Evolutionary conservation across 176 grass and related monocot species (phyloP).

Genomic region (Neostapfia colusana): DNA sequence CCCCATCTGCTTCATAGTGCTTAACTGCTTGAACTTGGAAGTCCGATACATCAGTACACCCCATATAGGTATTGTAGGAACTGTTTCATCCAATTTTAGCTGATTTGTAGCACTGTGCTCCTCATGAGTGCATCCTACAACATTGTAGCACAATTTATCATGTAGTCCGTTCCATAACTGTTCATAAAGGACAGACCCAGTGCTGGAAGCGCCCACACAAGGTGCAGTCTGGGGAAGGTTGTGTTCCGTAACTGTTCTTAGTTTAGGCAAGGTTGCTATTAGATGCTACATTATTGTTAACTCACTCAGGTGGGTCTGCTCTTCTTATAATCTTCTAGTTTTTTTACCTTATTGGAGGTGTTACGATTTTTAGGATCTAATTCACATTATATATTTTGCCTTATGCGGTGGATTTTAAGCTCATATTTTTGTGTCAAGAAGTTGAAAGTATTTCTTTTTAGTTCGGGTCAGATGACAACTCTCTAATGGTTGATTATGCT

Average conservation of each 20-base stretch:
- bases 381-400: not conserved
- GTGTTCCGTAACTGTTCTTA: not conserved
- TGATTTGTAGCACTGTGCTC: not conserved
- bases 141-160: not conserved
- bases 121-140: not conserved
- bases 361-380: not conserved
- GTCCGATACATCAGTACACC: constrained; percentile 6
- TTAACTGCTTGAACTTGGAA: constrained; percentile 1
- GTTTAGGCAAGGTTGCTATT: constrained; percentile 27
- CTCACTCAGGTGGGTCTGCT: not conserved
- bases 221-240: too few species aligned
- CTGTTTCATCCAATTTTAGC: not conserved
- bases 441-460: not conserved
- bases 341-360: not conserved
- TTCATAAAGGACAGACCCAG: not conserved
- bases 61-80: constrained; percentile 9
- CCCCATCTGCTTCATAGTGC: not conserved
- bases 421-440: not conserved
- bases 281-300: constrained; percentile 11
- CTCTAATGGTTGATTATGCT: constrained; percentile 7
- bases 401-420: not conserved
- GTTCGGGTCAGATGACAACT: not conserved
- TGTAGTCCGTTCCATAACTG: not conserved
- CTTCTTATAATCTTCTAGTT: not conserved
- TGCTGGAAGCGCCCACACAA: too few species aligned